Conservation (phyloP, 495 filamentous ascomycete species). For the Pyronema domesticum region DNA sequence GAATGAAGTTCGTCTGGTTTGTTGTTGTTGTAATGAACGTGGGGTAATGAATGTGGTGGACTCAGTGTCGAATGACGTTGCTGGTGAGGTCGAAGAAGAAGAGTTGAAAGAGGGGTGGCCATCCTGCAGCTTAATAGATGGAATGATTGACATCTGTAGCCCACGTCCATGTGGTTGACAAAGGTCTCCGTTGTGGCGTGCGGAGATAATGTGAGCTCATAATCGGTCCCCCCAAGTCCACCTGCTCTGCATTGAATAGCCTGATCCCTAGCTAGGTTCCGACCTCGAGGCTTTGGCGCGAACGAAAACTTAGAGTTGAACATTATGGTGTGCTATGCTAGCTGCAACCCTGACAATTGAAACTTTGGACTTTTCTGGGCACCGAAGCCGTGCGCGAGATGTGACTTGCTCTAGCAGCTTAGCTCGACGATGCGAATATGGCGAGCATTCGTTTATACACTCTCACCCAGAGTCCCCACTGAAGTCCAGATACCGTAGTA, state of each 20-base stretch:
- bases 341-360: background rate
- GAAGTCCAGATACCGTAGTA: too few relatives aligned
- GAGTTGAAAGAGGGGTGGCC: background rate
- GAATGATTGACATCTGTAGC: background rate
- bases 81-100: background rate
- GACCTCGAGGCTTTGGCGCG: background rate
- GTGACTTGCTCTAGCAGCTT: too few relatives aligned
- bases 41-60: background rate
- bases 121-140: background rate
- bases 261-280: background rate
- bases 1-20: too few relatives aligned
- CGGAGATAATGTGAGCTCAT: constrained; percentile 1
- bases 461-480: too few relatives aligned
- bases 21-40: background rate
- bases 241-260: background rate
- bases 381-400: too few relatives aligned
- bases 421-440: too few relatives aligned
- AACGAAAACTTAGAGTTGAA: constrained; percentile 7
- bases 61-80: background rate
- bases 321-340: background rate
- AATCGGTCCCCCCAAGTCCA: background rate
- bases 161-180: background rate
- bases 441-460: too few relatives aligned
- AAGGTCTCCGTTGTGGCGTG: background rate
- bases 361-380: background rate